These are phyloP conservation scores for Tolypocladium ophioglossoides DNA, from an alignment of 2,329 filamentous ascomycete species.

Conservation along the genomic window DNA sequence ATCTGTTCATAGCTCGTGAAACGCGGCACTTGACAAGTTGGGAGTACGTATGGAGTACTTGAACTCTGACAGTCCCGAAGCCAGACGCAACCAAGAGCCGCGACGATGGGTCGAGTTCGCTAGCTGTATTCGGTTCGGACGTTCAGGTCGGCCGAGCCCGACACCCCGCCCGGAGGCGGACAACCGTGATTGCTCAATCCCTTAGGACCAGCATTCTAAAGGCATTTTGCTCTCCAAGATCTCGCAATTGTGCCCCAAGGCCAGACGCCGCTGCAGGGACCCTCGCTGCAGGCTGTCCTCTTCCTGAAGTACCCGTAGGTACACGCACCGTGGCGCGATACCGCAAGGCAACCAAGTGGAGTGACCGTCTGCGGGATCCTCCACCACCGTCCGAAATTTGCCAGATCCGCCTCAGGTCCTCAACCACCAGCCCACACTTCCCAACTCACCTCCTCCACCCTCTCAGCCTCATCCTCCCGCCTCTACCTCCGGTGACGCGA, in stretches of 20 bases:
- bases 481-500: background rate
- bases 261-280: background rate
- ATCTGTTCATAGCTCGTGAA: too few relatives aligned
- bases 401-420: background rate
- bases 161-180: background rate
- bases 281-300: background rate
- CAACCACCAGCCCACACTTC: background rate
- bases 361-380: background rate
- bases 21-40: background rate
- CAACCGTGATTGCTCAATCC: background rate
- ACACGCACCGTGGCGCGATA: background rate
- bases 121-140: conserved; percentile 1
- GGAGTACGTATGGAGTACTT: background rate
- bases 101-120: background rate
- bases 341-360: background rate
- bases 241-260: background rate
- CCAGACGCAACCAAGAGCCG: background rate
- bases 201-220: background rate
- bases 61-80: background rate
- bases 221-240: background rate
- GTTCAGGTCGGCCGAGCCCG: background rate
- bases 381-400: background rate
- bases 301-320: background rate
- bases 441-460: background rate
- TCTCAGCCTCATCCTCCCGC: background rate